Conservation (phyloP, 306 rosid genomes). For the Lathyrus aphaca region DNA sequence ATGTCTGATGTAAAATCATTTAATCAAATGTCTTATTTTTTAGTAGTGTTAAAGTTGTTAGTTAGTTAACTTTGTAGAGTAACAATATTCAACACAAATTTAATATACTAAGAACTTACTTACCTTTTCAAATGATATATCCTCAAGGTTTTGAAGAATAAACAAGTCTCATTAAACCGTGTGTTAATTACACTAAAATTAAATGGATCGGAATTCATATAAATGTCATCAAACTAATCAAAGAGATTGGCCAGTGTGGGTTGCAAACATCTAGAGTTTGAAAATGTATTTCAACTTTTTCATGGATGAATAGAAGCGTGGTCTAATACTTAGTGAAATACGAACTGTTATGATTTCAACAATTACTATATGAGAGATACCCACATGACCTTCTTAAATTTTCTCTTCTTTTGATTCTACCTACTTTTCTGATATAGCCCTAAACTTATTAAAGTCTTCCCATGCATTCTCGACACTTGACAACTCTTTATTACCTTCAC, state of each 20-base stretch:
- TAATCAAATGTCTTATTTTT: too few species aligned
- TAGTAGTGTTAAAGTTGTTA: too few species aligned
- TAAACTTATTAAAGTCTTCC: constrained; percentile 44
- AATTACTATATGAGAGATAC: constrained; percentile 30
- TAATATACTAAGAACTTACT: too few species aligned
- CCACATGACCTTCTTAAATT: constrained; percentile 54
- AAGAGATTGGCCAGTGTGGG: background rate
- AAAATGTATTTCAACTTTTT: background rate
- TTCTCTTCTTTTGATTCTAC: constrained; percentile 57
- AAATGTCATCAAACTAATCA: background rate
- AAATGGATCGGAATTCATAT: background rate
- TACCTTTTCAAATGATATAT: background rate
- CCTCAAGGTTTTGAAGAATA: background rate
- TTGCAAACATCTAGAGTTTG: background rate
- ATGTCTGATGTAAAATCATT: too few species aligned
- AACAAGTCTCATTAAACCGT: background rate
- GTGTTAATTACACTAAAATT: background rate
- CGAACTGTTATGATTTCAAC: background rate
- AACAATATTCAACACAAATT: too few species aligned
- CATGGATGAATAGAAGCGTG: constrained; percentile 1
- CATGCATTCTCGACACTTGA: constrained; percentile 49
- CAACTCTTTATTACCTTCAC: constrained; percentile 37
- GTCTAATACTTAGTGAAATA: background rate
- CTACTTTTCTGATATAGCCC: constrained; percentile 45
- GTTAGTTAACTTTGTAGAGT: too few species aligned